Percentiles rank a stretch among this genome's conserved stretches.
Evolutionary conservation across 129 eudicot genomes (phyloP).

Genomic region (Artemisia annua): DNA sequence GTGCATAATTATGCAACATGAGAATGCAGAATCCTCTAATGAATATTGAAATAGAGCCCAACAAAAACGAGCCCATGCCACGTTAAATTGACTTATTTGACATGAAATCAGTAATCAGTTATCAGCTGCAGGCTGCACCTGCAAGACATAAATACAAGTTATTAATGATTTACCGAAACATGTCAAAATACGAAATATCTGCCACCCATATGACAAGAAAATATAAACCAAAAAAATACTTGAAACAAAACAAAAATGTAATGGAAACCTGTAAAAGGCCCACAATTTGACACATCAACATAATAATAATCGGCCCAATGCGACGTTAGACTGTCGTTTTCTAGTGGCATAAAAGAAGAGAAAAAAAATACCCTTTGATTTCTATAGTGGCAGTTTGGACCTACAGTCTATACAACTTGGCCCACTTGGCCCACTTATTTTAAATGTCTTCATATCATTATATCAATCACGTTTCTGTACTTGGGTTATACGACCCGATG

Average conservation of each 20-base stretch:
- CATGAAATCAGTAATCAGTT: no score
- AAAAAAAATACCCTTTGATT: constrained; percentile 14
- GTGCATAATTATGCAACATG: no score
- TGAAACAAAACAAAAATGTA: background rate
- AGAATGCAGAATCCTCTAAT: no score
- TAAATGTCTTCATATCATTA: no score
- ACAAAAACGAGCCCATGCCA: no score
- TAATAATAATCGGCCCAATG: constrained; percentile 21
- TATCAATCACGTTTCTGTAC: background rate
- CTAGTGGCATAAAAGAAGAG: constrained; percentile 18
- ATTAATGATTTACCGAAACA: background rate
- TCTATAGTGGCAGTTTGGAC: constrained; percentile 23
- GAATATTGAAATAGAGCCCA: no score
- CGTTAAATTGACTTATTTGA: no score
- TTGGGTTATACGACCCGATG: background rate
- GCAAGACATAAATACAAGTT: no score
- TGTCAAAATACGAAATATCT: background rate
- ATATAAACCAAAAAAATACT: background rate
- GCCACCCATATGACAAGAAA: background rate
- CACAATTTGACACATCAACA: constrained; percentile 11
- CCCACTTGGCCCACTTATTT: constrained; percentile 14
- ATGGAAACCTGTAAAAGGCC: constrained; percentile 19
- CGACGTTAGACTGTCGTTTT: constrained; percentile 33
- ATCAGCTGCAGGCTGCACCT: no score
- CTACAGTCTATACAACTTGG: background rate